These are phyloP conservation scores for Chaetothyriales sp. DNA, from an alignment of 2,329 filamentous ascomycete genomes.

Conservation along the genomic window DNA sequence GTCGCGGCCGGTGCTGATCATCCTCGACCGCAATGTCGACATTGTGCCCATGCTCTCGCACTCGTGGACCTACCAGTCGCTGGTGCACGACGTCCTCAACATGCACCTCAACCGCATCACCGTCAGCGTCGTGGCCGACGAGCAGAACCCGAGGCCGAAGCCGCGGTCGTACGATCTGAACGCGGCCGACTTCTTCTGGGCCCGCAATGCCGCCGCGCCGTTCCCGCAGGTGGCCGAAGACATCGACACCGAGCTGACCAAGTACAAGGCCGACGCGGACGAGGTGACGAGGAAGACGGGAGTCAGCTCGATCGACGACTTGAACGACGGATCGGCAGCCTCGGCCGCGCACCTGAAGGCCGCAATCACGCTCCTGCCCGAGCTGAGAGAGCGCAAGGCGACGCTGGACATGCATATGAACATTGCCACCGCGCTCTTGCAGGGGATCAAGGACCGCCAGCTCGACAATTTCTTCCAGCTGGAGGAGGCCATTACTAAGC, in stretches of 20 bases:
- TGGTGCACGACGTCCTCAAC: slow-evolving; percentile 64
- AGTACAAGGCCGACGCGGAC: slow-evolving; percentile 89
- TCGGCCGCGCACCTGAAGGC: slow-evolving; percentile 92
- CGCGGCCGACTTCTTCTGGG: slow-evolving; percentile 91
- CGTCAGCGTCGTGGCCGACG: slow-evolving; percentile 66
- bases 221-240: slow-evolving; percentile 96
- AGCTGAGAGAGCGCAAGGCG: slow-evolving; percentile 84
- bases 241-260: slow-evolving; percentile 81
- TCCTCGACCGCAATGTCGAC: slow-evolving; percentile 91
- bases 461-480: slow-evolving; percentile 93
- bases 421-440: slow-evolving; percentile 64
- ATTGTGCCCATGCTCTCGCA: slow-evolving; percentile 97
- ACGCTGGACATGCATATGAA: slow-evolving; percentile 98
- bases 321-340: slow-evolving; percentile 74
- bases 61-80: slow-evolving; percentile 78
- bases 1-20: slow-evolving; percentile 75
- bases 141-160: slow-evolving; percentile 54
- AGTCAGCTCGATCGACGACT: slow-evolving; percentile 78
- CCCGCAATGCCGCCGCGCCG: slow-evolving; percentile 74
- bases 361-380: slow-evolving; percentile 82
- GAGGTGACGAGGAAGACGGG: slow-evolving; percentile 94
- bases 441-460: slow-evolving; percentile 86
- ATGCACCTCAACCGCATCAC: slow-evolving; percentile 90
- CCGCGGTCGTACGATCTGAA: slow-evolving; percentile 87
- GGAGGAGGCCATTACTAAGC: slow-evolving; percentile 84